These are phyloP conservation scores for Penicillium fuscoglaucum DNA, from an alignment of 2,329 filamentous ascomycete genomes.

Conservation along the genomic window DNA sequence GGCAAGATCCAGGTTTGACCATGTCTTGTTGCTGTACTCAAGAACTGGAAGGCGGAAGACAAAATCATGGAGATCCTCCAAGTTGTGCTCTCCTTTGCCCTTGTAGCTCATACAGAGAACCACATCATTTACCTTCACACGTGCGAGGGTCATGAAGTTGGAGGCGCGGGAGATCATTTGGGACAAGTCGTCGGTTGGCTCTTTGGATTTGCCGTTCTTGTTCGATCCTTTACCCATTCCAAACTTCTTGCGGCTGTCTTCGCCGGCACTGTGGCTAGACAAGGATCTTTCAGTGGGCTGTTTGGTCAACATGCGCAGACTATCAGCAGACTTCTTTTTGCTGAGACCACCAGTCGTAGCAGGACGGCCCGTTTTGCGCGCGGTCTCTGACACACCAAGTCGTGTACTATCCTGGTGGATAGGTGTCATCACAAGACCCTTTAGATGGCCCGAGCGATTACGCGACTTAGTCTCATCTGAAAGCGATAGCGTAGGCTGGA, in stretches of 20 bases:
- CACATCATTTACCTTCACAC: conserved; percentile 92
- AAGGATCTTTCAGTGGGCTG: conserved; percentile 41
- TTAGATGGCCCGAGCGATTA: conserved; percentile 32
- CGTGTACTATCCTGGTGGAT: conserved; percentile 31
- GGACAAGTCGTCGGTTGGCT: conserved; percentile 81
- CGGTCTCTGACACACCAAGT: conserved; percentile 23
- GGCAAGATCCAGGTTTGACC: conserved; percentile 95
- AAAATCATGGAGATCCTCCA: conserved; percentile 96
- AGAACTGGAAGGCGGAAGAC: conserved; percentile 93
- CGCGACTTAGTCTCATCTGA: conserved; percentile 44
- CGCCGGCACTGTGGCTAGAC: conserved; percentile 31
- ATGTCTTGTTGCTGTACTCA: conserved; percentile 98
- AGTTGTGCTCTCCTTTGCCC: conserved; percentile 89
- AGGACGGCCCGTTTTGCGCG: conserved; percentile 32
- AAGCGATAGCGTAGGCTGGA: conserved; percentile 75
- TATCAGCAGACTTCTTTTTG: conserved; percentile 47
- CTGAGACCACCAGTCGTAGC: conserved; percentile 32
- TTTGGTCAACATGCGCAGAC: conserved; percentile 39
- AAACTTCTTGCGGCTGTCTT: conserved; percentile 53
- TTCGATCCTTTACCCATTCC: conserved; percentile 46
- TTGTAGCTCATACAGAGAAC: conserved; percentile 96
- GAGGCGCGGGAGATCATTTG: conserved; percentile 96
- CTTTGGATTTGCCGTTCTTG: conserved; percentile 58
- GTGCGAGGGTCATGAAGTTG: conserved; percentile 95
- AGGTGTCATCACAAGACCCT: conserved; percentile 38